phyloP scores from a whole-genome alignment of 352 stramenopile species.

The Phytophthora sansomeana region DNA sequence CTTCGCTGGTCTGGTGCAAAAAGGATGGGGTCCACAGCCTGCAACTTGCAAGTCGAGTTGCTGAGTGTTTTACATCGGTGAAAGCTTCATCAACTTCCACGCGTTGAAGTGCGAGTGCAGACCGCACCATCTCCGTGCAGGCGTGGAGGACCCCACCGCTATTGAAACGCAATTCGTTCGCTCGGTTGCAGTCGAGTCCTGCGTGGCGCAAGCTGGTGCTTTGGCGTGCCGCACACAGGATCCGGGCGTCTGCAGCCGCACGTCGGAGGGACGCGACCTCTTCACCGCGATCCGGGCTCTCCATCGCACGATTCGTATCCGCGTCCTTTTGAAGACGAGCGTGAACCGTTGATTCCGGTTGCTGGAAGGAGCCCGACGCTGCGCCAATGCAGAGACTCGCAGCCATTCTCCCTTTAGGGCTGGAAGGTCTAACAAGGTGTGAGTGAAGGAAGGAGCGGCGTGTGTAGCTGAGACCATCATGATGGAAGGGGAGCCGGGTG shows the following conservation, averaged over 20 bases:
- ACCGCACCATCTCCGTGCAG: no score
- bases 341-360: constrained; percentile 25
- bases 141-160: no score
- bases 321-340: constrained; percentile 12
- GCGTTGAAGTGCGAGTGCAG: no score
- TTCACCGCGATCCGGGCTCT: constrained; percentile 4
- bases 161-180: background rate
- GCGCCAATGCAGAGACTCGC: background rate
- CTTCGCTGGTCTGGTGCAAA: constrained; percentile 1
- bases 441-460: background rate
- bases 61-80: no score
- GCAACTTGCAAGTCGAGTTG: no score
- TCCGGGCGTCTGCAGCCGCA: constrained; percentile 2
- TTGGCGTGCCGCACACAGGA: constrained; percentile 3
- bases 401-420: constrained; percentile 19
- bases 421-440: constrained; percentile 5
- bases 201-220: background rate
- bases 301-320: background rate
- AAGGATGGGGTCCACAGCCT: constrained; percentile 8
- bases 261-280: constrained; percentile 26
- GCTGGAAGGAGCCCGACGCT: background rate
- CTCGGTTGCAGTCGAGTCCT: background rate
- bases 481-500: constrained; percentile 29
- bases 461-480: constrained; percentile 14
- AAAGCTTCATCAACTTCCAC: no score